Evolutionary conservation across 352 stramenopile species (phyloP).

Genomic region (Pythium phragmitis): DNA sequence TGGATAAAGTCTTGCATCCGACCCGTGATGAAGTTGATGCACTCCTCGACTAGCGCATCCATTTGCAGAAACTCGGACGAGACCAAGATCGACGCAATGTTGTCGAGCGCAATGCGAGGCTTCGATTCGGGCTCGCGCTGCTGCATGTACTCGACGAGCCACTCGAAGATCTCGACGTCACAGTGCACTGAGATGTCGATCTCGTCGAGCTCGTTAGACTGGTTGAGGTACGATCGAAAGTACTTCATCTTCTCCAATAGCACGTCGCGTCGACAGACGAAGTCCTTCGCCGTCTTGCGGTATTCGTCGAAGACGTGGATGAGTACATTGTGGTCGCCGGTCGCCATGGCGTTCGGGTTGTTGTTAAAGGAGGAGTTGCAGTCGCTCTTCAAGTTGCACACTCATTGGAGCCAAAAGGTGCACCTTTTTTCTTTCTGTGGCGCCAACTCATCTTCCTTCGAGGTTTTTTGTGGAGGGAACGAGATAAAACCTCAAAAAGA

Average conservation of each 20-base stretch:
- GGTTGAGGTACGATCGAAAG: constrained; percentile 83
- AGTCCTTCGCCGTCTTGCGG: constrained; percentile 84
- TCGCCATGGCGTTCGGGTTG: background rate
- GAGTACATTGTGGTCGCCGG: constrained; percentile 45
- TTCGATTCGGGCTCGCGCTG: constrained; percentile 40
- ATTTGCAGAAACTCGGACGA: constrained; percentile 92
- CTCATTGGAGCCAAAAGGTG: background rate
- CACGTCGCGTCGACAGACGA: constrained; percentile 73
- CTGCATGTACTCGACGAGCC: constrained; percentile 89
- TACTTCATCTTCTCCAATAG: constrained; percentile 91
- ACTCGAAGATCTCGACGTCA: constrained; percentile 92
- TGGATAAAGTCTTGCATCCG: constrained; percentile 81
- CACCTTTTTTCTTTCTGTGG: background rate
- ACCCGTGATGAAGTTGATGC: constrained; percentile 68
- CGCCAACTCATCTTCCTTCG: constrained; percentile 24
- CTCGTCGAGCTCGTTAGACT: constrained; percentile 80
- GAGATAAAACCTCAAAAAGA: constrained; percentile 18
- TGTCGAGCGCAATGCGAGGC: constrained; percentile 62
- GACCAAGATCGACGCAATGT: constrained; percentile 86
- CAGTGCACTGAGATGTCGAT: constrained; percentile 93
- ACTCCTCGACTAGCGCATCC: constrained; percentile 84
- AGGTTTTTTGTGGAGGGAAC: constrained; percentile 18
- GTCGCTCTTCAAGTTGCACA: constrained; percentile 17
- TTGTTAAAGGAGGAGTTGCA: background rate
- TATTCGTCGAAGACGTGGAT: constrained; percentile 92